phyloP scores from a whole-genome alignment of 2,329 filamentous ascomycete species.

The Fusarium devonianum region DNA sequence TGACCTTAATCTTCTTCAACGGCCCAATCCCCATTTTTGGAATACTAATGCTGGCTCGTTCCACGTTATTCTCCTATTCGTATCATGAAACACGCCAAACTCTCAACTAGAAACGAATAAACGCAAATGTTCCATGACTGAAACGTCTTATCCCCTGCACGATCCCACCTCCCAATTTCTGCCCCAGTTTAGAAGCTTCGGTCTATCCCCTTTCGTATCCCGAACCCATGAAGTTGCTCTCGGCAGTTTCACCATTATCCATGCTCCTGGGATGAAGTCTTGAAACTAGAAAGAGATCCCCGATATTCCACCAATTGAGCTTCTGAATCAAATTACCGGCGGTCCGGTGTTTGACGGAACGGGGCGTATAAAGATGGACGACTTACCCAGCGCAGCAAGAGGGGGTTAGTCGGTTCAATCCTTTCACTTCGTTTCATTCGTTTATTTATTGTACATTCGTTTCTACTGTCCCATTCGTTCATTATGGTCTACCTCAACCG shows the following conservation, averaged over 20 bases:
- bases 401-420: background rate
- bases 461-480: background rate
- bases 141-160: too few species aligned
- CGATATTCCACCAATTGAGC: slow-evolving; percentile 31
- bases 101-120: background rate
- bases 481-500: slow-evolving; percentile 26
- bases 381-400: background rate
- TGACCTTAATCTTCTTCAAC: background rate
- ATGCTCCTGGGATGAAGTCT: slow-evolving; percentile 14
- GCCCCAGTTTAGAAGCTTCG: too few species aligned
- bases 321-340: too few species aligned
- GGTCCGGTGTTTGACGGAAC: background rate
- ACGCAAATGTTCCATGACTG: too few species aligned
- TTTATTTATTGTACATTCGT: background rate
- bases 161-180: too few species aligned
- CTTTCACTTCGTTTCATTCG: background rate
- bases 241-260: background rate
- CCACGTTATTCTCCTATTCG: too few species aligned
- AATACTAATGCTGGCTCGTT: too few species aligned
- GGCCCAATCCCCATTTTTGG: fast-evolving
- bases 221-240: background rate
- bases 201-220: background rate
- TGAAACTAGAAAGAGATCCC: slow-evolving; percentile 10
- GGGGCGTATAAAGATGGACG: slow-evolving; percentile 8
- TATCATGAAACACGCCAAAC: too few species aligned